phyloP scores from a whole-genome alignment of 768 basidiomycete genomes.

The Tricholoma bakamatsutake region DNA sequence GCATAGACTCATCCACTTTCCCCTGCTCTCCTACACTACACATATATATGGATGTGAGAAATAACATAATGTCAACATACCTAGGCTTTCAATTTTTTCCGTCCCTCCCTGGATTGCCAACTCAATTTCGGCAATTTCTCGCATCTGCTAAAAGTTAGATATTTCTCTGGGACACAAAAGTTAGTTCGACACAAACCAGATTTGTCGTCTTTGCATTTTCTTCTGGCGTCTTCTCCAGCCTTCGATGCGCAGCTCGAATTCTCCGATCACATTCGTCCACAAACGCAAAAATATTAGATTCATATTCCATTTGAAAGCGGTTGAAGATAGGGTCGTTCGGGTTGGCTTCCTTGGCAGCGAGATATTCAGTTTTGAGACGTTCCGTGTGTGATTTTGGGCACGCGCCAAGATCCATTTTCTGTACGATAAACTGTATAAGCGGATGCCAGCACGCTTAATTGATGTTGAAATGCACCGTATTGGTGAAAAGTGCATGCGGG shows the following conservation, averaged over 20 bases:
- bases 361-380: slow-evolving; percentile 85
- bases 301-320: slow-evolving; percentile 92
- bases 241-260: slow-evolving; percentile 87
- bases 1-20: slow-evolving; percentile 99
- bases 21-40: slow-evolving; percentile 79
- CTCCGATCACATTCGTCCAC: slow-evolving; percentile 98
- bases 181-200: slow-evolving; percentile 47
- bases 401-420: slow-evolving; percentile 99
- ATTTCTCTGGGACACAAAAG: not conserved
- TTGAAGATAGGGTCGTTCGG: slow-evolving; percentile 78
- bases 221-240: slow-evolving; percentile 98
- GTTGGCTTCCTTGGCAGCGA: slow-evolving; percentile 69
- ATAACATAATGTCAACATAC: slow-evolving; percentile 34
- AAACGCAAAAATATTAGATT: slow-evolving; percentile 90
- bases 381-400: slow-evolving; percentile 97
- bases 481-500: slow-evolving; percentile 95
- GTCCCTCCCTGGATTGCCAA: slow-evolving; percentile 98
- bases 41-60: slow-evolving; percentile 7
- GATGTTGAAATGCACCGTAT: slow-evolving; percentile 64
- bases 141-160: slow-evolving; percentile 55
- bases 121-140: slow-evolving; percentile 99
- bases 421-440: slow-evolving; percentile 7
- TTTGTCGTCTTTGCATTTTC: slow-evolving; percentile 99
- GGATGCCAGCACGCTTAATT: not conserved
- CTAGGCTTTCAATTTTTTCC: slow-evolving; percentile 93